Evolutionary conservation across 2,329 filamentous ascomycete genomes (phyloP).

Genomic region (Colletotrichum sp.): DNA sequence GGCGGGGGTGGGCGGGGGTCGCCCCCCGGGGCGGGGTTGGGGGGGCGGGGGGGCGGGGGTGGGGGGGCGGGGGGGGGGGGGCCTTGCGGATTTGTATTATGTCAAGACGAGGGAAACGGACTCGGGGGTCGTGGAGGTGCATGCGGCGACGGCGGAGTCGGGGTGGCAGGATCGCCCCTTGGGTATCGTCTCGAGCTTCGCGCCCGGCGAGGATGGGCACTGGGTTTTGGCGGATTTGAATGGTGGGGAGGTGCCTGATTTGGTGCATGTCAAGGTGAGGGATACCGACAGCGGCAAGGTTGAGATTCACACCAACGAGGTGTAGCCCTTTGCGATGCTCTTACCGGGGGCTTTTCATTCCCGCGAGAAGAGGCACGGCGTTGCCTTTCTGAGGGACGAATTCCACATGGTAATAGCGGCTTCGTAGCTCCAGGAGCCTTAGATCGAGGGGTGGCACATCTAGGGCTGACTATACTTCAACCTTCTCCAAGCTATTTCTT

Average conservation of each 20-base stretch:
- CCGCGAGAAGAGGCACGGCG: accelerated
- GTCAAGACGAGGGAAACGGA: background rate
- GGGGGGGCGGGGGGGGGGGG: no score
- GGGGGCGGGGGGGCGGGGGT: no score
- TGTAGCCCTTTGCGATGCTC: background rate
- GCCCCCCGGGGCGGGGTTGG: no score
- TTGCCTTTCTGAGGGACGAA: background rate
- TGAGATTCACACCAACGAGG: background rate
- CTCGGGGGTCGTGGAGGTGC: background rate
- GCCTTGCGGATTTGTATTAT: no score
- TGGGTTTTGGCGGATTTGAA: background rate
- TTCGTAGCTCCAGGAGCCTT: background rate
- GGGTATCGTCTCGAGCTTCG: background rate
- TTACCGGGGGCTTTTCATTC: background rate
- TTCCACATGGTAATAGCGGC: background rate
- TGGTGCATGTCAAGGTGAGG: background rate
- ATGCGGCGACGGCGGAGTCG: background rate
- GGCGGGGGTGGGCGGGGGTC: no score
- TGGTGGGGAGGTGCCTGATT: background rate
- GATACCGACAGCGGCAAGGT: background rate
- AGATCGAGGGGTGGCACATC: background rate
- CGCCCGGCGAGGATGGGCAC: background rate
- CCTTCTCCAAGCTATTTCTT: no score
- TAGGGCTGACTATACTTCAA: no score
- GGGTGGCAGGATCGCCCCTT: background rate